Conservation (phyloP, 345 rosid genomes). For the Iberis pinnata region DNA sequence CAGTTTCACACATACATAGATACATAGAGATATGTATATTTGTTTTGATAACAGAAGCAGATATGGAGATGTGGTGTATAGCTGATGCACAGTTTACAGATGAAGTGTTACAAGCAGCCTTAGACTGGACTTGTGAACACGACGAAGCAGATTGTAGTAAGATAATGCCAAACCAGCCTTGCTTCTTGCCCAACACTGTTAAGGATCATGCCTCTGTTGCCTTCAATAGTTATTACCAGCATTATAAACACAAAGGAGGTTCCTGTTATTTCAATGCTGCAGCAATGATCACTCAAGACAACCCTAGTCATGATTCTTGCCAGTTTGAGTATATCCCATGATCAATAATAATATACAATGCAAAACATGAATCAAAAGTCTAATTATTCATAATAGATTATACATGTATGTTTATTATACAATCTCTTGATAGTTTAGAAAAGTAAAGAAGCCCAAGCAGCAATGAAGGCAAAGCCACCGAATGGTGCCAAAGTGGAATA, state of each 20-base stretch:
- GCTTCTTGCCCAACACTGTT: slow-evolving; percentile 56
- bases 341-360: too few species aligned
- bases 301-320: slow-evolving; percentile 52
- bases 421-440: slow-evolving; percentile 35
- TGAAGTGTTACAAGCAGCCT: slow-evolving; percentile 43
- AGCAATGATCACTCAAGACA: slow-evolving; percentile 44
- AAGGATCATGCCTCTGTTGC: slow-evolving; percentile 60
- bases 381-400: too few species aligned
- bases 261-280: slow-evolving; percentile 54
- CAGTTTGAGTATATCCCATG: slow-evolving; percentile 32
- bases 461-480: slow-evolving; percentile 82
- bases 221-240: slow-evolving; percentile 61
- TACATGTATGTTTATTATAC: too few species aligned
- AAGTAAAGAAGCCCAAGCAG: slow-evolving; percentile 80
- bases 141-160: slow-evolving; percentile 47
- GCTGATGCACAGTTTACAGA: slow-evolving; percentile 55
- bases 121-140: slow-evolving; percentile 58
- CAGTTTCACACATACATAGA: background rate
- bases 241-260: slow-evolving; percentile 42
- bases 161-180: slow-evolving; percentile 49
- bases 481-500: slow-evolving; percentile 74
- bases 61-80: slow-evolving; percentile 54
- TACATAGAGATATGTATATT: background rate
- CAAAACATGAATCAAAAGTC: too few species aligned
- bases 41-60: slow-evolving; percentile 10